Base-by-base conservation (phyloP, 345 rosid genomes). In the Cardamine occulta region DNA sequence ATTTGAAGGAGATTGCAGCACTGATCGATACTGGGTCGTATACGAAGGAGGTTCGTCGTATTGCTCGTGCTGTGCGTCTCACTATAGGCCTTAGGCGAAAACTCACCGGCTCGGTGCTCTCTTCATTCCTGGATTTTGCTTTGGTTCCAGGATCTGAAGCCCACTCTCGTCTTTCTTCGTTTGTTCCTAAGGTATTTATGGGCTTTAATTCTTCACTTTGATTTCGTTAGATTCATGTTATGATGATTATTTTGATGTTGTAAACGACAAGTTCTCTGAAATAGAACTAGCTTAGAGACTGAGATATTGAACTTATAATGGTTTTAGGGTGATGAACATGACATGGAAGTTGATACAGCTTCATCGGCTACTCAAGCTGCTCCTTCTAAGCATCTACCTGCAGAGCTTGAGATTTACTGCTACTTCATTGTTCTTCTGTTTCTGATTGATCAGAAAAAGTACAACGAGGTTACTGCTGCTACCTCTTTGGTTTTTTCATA, bases 261-360 rank as follows among this genome's bases (percentile, higher is more conserved):
- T 14, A 32, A 47, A 59, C 14, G 48, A 21, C 26, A 37, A 19
- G 2, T 31, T 42, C 9, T 69, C 13, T 40, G 26, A 17, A 40
- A 11, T 23, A 45, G 6, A 49, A 49, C 6, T 60, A 10, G 58
- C 31, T 35, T 60, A 48, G 70, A 31, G 31, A 45, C 78, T 74
- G 21, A 57, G 1, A 10, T 23, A 1, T 56, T 32, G 0, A 7
- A 2, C 2, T 53, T 15, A 6, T 26, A 35, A 68, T 73, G 39
- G 51, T 68, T 66, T 74, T 57, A 89, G 97, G 87, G 82, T 51
- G 89, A 86, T 77, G 96, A 84, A 51, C 96, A 85, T 72, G 96
- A 88, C 23, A 89, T 91, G 98, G 96, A 91, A 88, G 96, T 91
- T 61, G 98, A 91, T 73, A 86, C 88, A 4, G 93, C 93, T 1